A percentile compares a stretch with the other conserved stretches of the same genome.
Evolutionary conservation across 768 basidiomycete genomes (phyloP).

Genomic region (Tephrocybe sp.): DNA sequence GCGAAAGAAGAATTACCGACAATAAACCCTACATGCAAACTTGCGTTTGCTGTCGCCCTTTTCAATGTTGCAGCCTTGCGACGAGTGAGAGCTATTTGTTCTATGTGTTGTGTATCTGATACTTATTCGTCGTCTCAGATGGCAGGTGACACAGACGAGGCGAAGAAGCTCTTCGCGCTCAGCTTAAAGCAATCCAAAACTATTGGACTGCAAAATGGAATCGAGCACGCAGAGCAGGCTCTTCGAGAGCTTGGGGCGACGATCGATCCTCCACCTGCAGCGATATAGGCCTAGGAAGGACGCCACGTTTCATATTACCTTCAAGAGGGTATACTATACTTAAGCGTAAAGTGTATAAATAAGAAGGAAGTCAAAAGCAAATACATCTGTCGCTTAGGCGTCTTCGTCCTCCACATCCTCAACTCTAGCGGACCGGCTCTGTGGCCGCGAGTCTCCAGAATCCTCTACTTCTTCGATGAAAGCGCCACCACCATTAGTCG

Average conservation of each 20-base stretch:
- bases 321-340: neutral
- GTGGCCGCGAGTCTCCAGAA: constrained; percentile 40
- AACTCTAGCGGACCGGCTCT: constrained; percentile 41
- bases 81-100: constrained; percentile 31
- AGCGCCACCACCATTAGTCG: constrained; percentile 41
- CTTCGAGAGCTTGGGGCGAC: constrained; percentile 15
- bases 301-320: too few relatives aligned
- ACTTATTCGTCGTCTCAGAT: constrained; percentile 26
- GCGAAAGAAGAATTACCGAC: constrained; percentile 24
- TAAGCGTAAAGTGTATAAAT: constrained; percentile 4
- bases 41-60: constrained; percentile 55
- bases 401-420: constrained; percentile 51
- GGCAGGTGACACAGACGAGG: constrained; percentile 34
- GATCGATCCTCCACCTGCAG: neutral
- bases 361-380: constrained; percentile 2
- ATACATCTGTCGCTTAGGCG: constrained; percentile 18
- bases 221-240: constrained; percentile 30
- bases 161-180: constrained; percentile 29
- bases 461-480: constrained; percentile 48
- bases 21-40: constrained; percentile 45
- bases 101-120: neutral
- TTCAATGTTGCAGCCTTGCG: constrained; percentile 62
- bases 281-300: neutral
- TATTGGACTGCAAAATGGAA: constrained; percentile 35
- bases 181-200: constrained; percentile 36